Evolutionary conservation across 2,329 filamentous ascomycete genomes (phyloP).

Genomic region (Phialophora verrucosa): DNA sequence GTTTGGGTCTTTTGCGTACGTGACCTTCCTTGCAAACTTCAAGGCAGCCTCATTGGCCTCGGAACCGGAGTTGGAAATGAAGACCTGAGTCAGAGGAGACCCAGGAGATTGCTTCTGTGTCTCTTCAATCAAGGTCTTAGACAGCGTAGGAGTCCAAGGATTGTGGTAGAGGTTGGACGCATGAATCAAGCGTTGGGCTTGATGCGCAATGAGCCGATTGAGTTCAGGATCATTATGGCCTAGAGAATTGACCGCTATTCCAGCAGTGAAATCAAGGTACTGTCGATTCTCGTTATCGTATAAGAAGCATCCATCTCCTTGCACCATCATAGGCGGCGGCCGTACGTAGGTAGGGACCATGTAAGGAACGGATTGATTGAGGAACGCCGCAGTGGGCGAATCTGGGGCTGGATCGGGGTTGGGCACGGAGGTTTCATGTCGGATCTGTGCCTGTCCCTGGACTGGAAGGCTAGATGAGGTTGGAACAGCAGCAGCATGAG

Average conservation of each 20-base stretch:
- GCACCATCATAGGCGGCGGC: slow-evolving; percentile 86
- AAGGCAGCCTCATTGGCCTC: slow-evolving; percentile 98
- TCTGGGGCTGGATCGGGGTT: slow-evolving; percentile 75
- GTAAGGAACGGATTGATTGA: slow-evolving; percentile 77
- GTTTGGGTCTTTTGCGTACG: slow-evolving; percentile 73
- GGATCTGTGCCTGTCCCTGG: slow-evolving; percentile 30
- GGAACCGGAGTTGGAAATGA: slow-evolving; percentile 94
- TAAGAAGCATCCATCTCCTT: slow-evolving; percentile 83
- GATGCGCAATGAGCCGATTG: slow-evolving; percentile 74
- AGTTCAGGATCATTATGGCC: slow-evolving; percentile 88
- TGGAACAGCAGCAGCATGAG: slow-evolving; percentile 37
- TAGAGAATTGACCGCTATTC: slow-evolving; percentile 92
- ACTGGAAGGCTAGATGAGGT: slow-evolving; percentile 35
- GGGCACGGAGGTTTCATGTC: slow-evolving; percentile 60
- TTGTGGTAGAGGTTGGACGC: slow-evolving; percentile 98
- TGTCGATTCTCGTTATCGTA: slow-evolving; percentile 88
- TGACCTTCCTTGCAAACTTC: slow-evolving; percentile 93
- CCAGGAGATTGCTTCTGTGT: slow-evolving; percentile 70
- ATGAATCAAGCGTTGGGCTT: slow-evolving; percentile 82
- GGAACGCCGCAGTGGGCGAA: slow-evolving; percentile 75
- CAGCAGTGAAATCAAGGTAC: slow-evolving; percentile 93
- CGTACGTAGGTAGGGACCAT: slow-evolving; percentile 97
- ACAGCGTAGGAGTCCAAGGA: slow-evolving; percentile 89
- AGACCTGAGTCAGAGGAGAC: slow-evolving; percentile 65
- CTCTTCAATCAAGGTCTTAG: slow-evolving; percentile 80